phyloP scores from a whole-genome alignment of 1,139 yeast genomes.

The Taiozyma sp. region DNA sequence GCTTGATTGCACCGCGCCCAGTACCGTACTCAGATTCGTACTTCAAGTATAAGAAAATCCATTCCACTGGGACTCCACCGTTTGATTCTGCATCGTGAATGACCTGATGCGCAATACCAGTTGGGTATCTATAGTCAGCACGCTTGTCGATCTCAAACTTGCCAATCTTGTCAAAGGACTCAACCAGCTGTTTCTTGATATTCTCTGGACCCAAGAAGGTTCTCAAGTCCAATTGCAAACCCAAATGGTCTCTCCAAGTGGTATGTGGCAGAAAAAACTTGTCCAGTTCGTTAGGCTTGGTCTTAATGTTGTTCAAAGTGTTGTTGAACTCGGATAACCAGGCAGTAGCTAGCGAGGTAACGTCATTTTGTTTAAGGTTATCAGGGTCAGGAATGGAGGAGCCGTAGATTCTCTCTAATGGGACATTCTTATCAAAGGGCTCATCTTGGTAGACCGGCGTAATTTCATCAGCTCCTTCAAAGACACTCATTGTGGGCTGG shows the following conservation, averaged over 20 bases:
- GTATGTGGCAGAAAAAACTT: conserved; percentile 27
- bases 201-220: conserved; percentile 29
- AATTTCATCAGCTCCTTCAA: conserved; percentile 22
- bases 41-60: conserved; percentile 32
- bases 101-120: conserved; percentile 25
- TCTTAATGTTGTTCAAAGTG: conserved; percentile 11
- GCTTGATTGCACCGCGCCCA: conserved; percentile 32
- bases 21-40: conserved; percentile 30
- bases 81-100: conserved; percentile 26
- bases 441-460: conserved; percentile 27
- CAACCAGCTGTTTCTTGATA: conserved; percentile 19
- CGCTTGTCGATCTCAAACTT: conserved; percentile 26
- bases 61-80: conserved; percentile 28
- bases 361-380: conserved; percentile 23
- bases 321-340: conserved; percentile 30
- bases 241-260: conserved; percentile 35
- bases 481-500: conserved; percentile 14
- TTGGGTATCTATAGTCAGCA: conserved; percentile 28
- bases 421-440: conserved; percentile 28
- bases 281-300: conserved; percentile 17
- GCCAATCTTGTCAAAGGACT: conserved; percentile 22
- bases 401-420: conserved; percentile 29
- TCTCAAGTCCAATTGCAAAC: conserved; percentile 30
- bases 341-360: conserved; percentile 23
- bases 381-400: conserved; percentile 24